Conservation (phyloP, 768 basidiomycete genomes). For the Hygrocybe coccinea region DNA sequence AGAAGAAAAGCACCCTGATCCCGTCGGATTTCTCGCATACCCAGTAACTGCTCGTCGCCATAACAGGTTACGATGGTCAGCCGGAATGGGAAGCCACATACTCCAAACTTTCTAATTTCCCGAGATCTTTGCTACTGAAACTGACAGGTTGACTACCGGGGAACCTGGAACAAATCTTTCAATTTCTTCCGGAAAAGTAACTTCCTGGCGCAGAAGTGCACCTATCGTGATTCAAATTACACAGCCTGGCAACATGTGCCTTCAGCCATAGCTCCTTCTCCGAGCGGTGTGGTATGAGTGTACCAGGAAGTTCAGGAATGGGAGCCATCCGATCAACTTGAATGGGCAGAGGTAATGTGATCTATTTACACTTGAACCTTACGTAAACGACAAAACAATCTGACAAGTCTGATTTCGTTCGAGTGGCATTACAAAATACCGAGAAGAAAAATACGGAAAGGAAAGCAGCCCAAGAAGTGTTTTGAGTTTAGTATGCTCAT, state of each 20-base stretch:
- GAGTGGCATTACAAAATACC: conserved; percentile 10
- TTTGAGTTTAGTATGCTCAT: conserved; percentile 37
- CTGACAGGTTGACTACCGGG: conserved; percentile 96
- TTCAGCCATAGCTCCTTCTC: conserved; percentile 66
- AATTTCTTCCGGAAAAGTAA: conserved; percentile 3
- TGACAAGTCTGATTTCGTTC: background rate
- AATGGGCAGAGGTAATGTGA: conserved; percentile 8
- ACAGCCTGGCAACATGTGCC: conserved; percentile 56
- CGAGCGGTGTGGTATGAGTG: conserved; percentile 47
- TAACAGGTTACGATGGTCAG: background rate
- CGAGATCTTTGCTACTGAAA: conserved; percentile 66
- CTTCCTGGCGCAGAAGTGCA: conserved; percentile 27
- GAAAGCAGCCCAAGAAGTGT: conserved; percentile 4
- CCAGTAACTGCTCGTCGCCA: conserved; percentile 69
- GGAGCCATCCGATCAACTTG: conserved; percentile 11
- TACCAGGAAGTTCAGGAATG: conserved; percentile 71
- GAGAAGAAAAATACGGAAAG: conserved; percentile 18
- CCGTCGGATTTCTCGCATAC: conserved; percentile 99
- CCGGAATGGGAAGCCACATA: conserved; percentile 33
- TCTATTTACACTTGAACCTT: background rate
- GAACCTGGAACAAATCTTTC: conserved; percentile 51
- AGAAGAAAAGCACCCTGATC: conserved; percentile 78
- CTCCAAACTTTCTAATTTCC: conserved; percentile 80
- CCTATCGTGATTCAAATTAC: conserved; percentile 62
- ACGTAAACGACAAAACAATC: background rate